Conservation (phyloP, 192 early-diverging fungal species). For the Dissophora ornata region DNA sequence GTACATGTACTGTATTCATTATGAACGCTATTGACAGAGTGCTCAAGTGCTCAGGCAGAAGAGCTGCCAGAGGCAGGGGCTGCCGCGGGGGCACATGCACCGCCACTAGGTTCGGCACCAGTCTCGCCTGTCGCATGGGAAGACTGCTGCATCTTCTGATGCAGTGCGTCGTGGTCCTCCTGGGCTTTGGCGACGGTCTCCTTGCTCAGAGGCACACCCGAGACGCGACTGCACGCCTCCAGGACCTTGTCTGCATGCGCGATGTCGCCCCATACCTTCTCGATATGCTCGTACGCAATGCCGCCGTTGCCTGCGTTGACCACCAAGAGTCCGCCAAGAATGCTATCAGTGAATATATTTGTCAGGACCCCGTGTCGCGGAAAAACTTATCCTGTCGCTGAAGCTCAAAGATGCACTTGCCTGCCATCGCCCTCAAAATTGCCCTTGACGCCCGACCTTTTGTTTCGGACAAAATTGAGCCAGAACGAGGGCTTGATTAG, state of each 20-base stretch:
- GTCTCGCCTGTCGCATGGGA: not conserved
- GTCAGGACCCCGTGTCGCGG: too few species aligned
- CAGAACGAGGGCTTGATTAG: slow-evolving; percentile 47
- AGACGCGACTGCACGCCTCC: slow-evolving; percentile 29
- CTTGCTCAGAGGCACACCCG: slow-evolving; percentile 26
- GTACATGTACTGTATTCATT: too few species aligned
- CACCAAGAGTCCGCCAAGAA: slow-evolving; percentile 58
- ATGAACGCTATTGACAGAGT: too few species aligned
- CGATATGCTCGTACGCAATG: slow-evolving; percentile 57
- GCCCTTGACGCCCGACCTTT: slow-evolving; percentile 46
- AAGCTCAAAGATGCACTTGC: too few species aligned
- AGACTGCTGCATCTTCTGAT: slow-evolving; percentile 36
- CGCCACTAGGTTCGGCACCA: not conserved
- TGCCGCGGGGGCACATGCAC: too few species aligned
- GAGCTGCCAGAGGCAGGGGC: not conserved
- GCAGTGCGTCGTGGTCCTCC: slow-evolving; percentile 18
- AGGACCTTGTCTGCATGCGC: slow-evolving; percentile 54
- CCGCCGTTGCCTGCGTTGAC: slow-evolving; percentile 35
- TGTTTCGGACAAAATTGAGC: slow-evolving; percentile 42
- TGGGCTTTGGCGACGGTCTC: slow-evolving; percentile 13
- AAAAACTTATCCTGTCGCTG: too few species aligned
- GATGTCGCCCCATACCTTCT: slow-evolving; percentile 60
- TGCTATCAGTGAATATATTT: too few species aligned
- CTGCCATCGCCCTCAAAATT: slow-evolving; percentile 60
- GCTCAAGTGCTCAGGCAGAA: too few species aligned